phyloP scores from a whole-genome alignment of 2,329 filamentous ascomycete genomes.

The Alternaria angustiovoidea region DNA sequence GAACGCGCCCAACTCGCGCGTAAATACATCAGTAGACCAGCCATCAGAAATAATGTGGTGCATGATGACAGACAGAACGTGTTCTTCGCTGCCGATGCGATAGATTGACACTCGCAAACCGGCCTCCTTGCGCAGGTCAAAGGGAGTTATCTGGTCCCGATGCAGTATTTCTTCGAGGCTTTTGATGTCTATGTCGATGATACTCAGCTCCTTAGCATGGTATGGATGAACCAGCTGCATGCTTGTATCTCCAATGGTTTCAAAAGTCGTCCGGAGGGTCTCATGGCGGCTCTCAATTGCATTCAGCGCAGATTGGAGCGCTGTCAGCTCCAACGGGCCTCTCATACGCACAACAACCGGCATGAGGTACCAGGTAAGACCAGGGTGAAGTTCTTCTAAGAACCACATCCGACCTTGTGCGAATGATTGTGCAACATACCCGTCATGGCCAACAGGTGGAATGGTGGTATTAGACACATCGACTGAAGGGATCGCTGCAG shows the following conservation, averaged over 20 bases:
- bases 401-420: slow-evolving; percentile 12
- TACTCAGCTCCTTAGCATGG: too few species aligned
- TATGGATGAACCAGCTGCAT: too few species aligned
- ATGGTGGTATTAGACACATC: background rate
- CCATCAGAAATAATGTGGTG: slow-evolving; percentile 21
- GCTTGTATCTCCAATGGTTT: too few species aligned
- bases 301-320: background rate
- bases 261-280: slow-evolving; percentile 4
- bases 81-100: background rate
- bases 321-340: background rate
- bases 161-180: too few species aligned
- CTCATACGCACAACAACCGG: background rate
- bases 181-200: too few species aligned
- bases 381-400: slow-evolving; percentile 4
- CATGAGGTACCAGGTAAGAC: slow-evolving; percentile 5
- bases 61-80: slow-evolving; percentile 18
- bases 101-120: slow-evolving; percentile 4
- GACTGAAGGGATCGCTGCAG: background rate
- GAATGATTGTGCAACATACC: background rate
- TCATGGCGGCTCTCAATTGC: slow-evolving; percentile 9
- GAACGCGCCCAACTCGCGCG: background rate
- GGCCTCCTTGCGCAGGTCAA: background rate
- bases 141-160: slow-evolving; percentile 3
- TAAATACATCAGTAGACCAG: slow-evolving; percentile 14
- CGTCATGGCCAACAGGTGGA: background rate